Percentiles rank a stretch among this genome's conserved stretches.
Conservation (phyloP, 495 filamentous ascomycete genomes). For the Aspergillus nidulans region DNA sequence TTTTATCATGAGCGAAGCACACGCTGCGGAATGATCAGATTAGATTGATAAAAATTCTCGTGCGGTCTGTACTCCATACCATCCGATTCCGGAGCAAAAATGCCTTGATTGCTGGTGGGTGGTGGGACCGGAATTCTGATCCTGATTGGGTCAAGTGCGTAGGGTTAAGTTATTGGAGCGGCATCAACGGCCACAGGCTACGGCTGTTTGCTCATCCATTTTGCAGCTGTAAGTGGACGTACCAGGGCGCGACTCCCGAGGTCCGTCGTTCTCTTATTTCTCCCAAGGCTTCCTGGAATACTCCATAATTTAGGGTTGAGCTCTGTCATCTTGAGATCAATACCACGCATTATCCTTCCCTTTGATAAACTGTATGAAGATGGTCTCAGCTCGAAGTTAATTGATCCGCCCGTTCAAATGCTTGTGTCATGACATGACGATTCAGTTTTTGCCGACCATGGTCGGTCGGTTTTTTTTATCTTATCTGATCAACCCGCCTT, state of each 20-base stretch:
- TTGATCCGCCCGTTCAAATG: not conserved
- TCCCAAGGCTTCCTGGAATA: too few species aligned
- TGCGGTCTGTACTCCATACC: too few species aligned
- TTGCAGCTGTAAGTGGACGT: not conserved
- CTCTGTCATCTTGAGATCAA: not conserved
- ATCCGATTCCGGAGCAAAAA: conserved; percentile 24
- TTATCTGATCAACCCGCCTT: conserved; percentile 23
- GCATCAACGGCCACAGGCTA: too few species aligned
- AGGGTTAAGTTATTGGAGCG: not conserved
- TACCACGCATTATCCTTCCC: not conserved
- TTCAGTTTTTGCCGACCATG: conserved; percentile 5
- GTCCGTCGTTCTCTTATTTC: too few species aligned
- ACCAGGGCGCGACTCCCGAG: too few species aligned
- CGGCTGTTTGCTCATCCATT: not conserved
- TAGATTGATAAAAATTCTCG: conserved; percentile 43
- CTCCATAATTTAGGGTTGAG: conserved; percentile 4
- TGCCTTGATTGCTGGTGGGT: too few species aligned
- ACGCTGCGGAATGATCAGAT: conserved; percentile 33
- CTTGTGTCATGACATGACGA: conserved; percentile 1
- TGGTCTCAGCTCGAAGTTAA: not conserved
- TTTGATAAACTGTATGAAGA: not conserved
- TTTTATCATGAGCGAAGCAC: conserved; percentile 9
- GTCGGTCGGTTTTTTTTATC: conserved; percentile 18
- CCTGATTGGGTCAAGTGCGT: too few species aligned
- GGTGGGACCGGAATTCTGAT: too few species aligned